Evolutionary conservation across 2,329 filamentous ascomycete genomes (phyloP).

Genomic region (Monosporascus sp.): DNA sequence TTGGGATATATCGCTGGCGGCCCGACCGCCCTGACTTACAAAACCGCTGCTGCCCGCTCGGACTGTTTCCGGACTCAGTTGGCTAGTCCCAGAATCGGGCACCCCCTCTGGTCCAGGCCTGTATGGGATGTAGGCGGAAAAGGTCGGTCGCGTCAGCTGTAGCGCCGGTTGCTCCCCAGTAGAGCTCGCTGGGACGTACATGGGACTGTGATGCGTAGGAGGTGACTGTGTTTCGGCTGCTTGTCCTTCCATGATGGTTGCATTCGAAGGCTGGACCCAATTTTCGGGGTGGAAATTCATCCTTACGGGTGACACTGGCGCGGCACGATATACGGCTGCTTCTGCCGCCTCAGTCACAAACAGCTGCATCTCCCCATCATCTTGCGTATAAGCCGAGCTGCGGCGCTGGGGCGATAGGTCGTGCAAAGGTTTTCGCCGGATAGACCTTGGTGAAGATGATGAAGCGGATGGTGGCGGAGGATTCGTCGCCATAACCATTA

Average conservation of each 20-base stretch:
- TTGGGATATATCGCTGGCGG: constrained; percentile 12
- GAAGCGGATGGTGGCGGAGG: constrained; percentile 21
- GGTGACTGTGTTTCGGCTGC: constrained; percentile 19
- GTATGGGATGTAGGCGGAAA: constrained; percentile 14
- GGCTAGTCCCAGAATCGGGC: constrained; percentile 8
- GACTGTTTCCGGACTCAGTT: constrained; percentile 8
- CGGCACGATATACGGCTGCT: constrained; percentile 34
- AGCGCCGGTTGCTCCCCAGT: constrained; percentile 11
- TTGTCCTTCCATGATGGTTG: constrained; percentile 41
- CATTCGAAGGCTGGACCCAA: constrained; percentile 48
- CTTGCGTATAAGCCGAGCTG: constrained; percentile 25
- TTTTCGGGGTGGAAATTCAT: constrained; percentile 49
- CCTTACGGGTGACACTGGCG: constrained; percentile 51
- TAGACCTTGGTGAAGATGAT: constrained; percentile 22
- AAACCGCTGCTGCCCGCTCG: constrained; percentile 7
- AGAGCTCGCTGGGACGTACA: constrained; percentile 12
- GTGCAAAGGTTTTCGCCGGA: constrained; percentile 22
- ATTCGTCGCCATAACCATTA: constrained; percentile 25
- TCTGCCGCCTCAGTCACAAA: constrained; percentile 32
- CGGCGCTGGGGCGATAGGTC: constrained; percentile 29
- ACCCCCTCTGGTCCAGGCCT: constrained; percentile 16
- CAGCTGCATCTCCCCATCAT: constrained; percentile 18
- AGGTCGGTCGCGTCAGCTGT: constrained; percentile 12
- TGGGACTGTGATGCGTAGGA: constrained; percentile 33
- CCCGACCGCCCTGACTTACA: constrained; percentile 12